Conservation (phyloP, 306 rosid genomes). For the Hippophae gyantsensis region DNA sequence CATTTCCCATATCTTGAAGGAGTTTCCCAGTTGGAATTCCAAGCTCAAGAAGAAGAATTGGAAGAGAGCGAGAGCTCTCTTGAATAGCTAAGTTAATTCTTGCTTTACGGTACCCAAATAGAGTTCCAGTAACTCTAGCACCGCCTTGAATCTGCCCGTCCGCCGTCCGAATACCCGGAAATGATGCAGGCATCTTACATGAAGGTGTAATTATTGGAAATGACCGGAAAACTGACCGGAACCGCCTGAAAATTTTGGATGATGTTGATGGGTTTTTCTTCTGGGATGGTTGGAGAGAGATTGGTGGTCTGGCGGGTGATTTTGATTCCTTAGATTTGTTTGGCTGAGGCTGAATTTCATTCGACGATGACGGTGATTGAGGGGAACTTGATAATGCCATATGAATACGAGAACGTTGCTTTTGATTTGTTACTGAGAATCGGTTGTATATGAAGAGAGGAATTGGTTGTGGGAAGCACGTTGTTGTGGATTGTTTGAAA, state of each 20-base stretch:
- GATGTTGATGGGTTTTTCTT: slow-evolving; percentile 33
- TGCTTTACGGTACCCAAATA: slow-evolving; percentile 52
- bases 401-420: too few relatives aligned
- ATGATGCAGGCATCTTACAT: slow-evolving; percentile 33
- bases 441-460: background rate
- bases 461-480: slow-evolving; percentile 11
- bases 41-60: slow-evolving; percentile 54
- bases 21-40: slow-evolving; percentile 54
- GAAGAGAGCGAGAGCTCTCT: slow-evolving; percentile 50
- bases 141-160: slow-evolving; percentile 50
- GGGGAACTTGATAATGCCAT: background rate
- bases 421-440: too few relatives aligned
- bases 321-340: background rate
- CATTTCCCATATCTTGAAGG: slow-evolving; percentile 65
- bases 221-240: slow-evolving; percentile 48
- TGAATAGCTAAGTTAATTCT: slow-evolving; percentile 64
- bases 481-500: slow-evolving; percentile 4
- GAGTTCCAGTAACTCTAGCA: slow-evolving; percentile 56
- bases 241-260: slow-evolving; percentile 23
- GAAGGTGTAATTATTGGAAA: slow-evolving; percentile 67
- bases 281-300: slow-evolving; percentile 60
- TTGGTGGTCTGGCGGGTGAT: background rate
- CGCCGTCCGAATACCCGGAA: slow-evolving; percentile 14
- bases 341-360: background rate
- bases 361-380: background rate